phyloP scores from a whole-genome alignment of 768 basidiomycete species.

The Lactarius sanguifluus region DNA sequence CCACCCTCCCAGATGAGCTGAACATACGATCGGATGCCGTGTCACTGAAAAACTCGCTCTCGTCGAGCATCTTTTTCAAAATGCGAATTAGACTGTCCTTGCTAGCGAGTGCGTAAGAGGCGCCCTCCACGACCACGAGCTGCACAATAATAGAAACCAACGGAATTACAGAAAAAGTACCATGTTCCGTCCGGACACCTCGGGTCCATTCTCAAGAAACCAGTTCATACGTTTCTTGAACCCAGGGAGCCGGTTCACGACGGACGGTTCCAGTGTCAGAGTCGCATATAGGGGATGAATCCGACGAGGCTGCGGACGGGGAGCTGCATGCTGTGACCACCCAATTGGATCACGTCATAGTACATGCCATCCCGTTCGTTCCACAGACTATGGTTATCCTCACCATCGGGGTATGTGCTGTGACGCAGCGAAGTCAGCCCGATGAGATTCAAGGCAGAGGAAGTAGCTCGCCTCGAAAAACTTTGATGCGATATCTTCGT shows the following conservation, averaged over 20 bases:
- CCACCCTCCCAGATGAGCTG: background rate
- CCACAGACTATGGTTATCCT: conserved; percentile 83
- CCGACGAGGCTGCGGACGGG: conserved; percentile 96
- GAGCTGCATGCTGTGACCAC: conserved; percentile 80
- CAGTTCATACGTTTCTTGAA: conserved; percentile 99
- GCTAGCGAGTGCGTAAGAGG: conserved; percentile 80
- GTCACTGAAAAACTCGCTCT: conserved; percentile 92
- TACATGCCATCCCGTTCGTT: conserved; percentile 98
- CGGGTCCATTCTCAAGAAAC: conserved; percentile 94
- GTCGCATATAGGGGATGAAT: conserved; percentile 98
- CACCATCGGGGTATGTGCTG: conserved; percentile 86
- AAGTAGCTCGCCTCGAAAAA: conserved; percentile 71
- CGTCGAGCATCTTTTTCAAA: conserved; percentile 95
- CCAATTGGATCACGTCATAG: conserved; percentile 94
- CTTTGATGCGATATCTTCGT: conserved; percentile 98
- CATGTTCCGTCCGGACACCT: conserved; percentile 87
- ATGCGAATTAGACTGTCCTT: conserved; percentile 89
- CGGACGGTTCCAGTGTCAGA: conserved; percentile 85
- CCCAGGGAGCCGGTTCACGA: conserved; percentile 89
- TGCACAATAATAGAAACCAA: conserved; percentile 21
- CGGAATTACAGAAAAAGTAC: conserved; percentile 34
- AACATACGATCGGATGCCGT: conserved; percentile 92
- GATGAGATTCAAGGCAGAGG: background rate
- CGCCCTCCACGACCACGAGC: conserved; percentile 75
- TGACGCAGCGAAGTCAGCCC: conserved; percentile 20